These are phyloP conservation scores for Acanthamoeba royreba DNA, from an alignment of 208 protist genomes.

Conservation along the genomic window DNA sequence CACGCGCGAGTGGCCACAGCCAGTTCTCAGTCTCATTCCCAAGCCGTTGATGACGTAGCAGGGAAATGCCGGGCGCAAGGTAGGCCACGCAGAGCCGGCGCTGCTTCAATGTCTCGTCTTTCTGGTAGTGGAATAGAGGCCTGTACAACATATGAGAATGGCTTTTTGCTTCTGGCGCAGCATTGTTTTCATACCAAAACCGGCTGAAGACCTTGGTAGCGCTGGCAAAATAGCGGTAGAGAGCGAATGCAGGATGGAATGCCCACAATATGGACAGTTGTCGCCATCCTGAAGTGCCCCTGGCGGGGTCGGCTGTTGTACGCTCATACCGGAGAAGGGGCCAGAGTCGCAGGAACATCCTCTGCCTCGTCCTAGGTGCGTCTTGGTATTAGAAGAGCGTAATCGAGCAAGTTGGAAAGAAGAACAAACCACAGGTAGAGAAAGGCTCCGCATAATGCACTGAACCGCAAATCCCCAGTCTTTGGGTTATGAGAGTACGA, in stretches of 20 bases:
- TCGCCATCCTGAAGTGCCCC: background rate
- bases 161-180: background rate
- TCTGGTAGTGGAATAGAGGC: background rate
- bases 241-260: background rate
- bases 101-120: background rate
- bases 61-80: background rate
- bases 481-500: background rate
- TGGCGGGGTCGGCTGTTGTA: background rate
- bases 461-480: background rate
- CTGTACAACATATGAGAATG: background rate
- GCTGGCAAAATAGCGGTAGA: background rate
- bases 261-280: background rate
- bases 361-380: background rate
- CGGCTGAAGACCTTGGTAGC: background rate
- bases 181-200: background rate
- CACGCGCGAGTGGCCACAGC: background rate
- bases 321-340: background rate
- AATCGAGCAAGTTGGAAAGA: background rate
- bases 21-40: background rate
- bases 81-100: background rate
- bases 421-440: background rate
- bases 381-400: no score
- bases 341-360: background rate
- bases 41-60: background rate
- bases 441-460: background rate